Evolutionary conservation across 768 basidiomycete genomes (phyloP).

Genomic region (Solioccasus polychromus): DNA sequence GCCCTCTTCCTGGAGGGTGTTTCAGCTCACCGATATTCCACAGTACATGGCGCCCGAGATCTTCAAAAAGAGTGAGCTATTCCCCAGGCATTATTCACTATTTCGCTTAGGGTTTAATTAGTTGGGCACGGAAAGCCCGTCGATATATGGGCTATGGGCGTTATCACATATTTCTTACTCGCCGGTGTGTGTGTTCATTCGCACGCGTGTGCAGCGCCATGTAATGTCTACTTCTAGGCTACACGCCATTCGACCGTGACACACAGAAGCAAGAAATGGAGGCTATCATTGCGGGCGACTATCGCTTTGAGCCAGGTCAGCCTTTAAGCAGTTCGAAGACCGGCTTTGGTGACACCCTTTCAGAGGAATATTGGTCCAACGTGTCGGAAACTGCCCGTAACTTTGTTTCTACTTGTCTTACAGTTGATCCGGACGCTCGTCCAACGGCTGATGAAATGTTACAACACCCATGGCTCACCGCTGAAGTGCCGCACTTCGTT

Average conservation of each 20-base stretch:
- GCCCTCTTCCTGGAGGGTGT: constrained; percentile 20
- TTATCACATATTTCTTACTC: constrained; percentile 96
- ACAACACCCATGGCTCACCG: constrained; percentile 66
- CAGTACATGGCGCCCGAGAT: constrained; percentile 97
- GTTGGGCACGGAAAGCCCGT: constrained; percentile 94
- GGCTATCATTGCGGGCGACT: constrained; percentile 91
- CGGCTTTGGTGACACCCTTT: constrained; percentile 7
- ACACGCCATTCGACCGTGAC: constrained; percentile 97
- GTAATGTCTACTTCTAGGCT: constrained; percentile 43
- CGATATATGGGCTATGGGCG: constrained; percentile 97
- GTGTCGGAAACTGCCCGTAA: constrained; percentile 80
- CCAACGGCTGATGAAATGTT: constrained; percentile 77
- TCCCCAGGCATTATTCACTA: not conserved
- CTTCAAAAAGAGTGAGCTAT: constrained; percentile 75
- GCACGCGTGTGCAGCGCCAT: not conserved
- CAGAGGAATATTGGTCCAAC: constrained; percentile 80
- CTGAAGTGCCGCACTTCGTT: constrained; percentile 67
- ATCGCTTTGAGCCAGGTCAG: constrained; percentile 77
- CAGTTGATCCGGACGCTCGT: constrained; percentile 75
- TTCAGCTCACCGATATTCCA: constrained; percentile 5
- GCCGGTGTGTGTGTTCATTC: constrained; percentile 40
- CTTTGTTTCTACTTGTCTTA: constrained; percentile 82
- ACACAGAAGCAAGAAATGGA: constrained; percentile 88
- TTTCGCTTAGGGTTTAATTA: constrained; percentile 25
- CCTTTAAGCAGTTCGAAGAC: not conserved